Percentiles rank a stretch among this genome's conserved stretches.
phyloP scores from a whole-genome alignment of 768 basidiomycete species.

The Termitomyces sp. region DNA sequence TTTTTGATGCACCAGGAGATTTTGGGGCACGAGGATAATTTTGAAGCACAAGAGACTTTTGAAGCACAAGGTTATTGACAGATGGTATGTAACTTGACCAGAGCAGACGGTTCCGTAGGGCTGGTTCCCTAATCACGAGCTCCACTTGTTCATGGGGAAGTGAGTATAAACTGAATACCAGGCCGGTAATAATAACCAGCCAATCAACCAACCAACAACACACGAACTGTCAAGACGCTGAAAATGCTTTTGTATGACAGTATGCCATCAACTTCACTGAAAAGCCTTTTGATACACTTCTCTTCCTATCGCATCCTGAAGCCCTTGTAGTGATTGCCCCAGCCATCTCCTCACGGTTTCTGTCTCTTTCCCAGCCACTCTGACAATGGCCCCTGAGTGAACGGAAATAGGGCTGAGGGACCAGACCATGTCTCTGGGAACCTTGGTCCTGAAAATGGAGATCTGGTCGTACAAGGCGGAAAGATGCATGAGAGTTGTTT shows the following conservation, averaged over 20 bases:
- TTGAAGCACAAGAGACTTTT: neutral
- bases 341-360: slow-evolving; percentile 75
- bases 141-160: neutral
- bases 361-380: slow-evolving; percentile 72
- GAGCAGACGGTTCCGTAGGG: neutral
- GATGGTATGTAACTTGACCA: neutral
- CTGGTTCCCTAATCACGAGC: neutral
- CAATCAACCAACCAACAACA: no score
- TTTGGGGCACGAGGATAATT: no score
- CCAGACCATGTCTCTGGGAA: slow-evolving; percentile 73
- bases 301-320: slow-evolving; percentile 51
- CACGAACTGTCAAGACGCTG: neutral
- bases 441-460: slow-evolving; percentile 56
- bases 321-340: slow-evolving; percentile 39
- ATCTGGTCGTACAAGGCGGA: slow-evolving; percentile 43
- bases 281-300: slow-evolving; percentile 67
- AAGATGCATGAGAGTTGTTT: slow-evolving; percentile 43
- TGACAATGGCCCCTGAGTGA: slow-evolving; percentile 47
- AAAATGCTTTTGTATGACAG: neutral
- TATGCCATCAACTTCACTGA: slow-evolving; percentile 20
- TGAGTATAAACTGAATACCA: neutral
- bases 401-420: slow-evolving; percentile 58
- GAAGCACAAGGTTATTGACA: neutral
- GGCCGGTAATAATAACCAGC: no score
- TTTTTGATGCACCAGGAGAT: no score